Conservation (phyloP, 768 basidiomycete genomes). For the Lanmaoa rubissima region DNA sequence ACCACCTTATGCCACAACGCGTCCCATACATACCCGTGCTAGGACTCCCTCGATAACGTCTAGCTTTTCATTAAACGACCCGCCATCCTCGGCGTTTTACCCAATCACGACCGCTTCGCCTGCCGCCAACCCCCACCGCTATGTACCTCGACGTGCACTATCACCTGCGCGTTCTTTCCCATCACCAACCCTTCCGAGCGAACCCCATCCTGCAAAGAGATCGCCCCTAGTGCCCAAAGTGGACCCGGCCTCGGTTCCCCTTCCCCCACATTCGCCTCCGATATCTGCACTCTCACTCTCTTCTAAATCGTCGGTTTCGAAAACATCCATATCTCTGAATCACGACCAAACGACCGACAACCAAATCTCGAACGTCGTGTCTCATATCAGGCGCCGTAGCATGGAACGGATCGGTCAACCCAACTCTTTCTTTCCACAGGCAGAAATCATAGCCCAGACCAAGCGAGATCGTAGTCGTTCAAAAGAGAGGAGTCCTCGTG, state of each 20-base stretch:
- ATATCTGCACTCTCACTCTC: conserved; percentile 71
- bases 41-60: conserved; percentile 32
- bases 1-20: conserved; percentile 32
- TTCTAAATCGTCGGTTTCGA: conserved; percentile 69
- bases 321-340: conserved; percentile 44
- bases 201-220: conserved; percentile 18
- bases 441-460: conserved; percentile 9
- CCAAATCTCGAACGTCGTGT: conserved; percentile 43
- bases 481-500: conserved; percentile 12
- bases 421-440: conserved; percentile 12
- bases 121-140: conserved; percentile 61
- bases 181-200: conserved; percentile 27
- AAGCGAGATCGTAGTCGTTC: conserved; percentile 24
- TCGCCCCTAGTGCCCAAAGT: conserved; percentile 34
- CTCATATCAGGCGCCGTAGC: conserved; percentile 40
- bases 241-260: conserved; percentile 56
- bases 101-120: conserved; percentile 56
- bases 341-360: conserved; percentile 38
- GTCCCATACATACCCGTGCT: conserved; percentile 26
- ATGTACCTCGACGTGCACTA: conserved; percentile 35
- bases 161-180: conserved; percentile 34
- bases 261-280: conserved; percentile 70
- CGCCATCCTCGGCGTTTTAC: conserved; percentile 39
- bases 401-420: conserved; percentile 20
- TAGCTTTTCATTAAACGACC: conserved; percentile 25